A percentile compares a stretch with the other conserved stretches of the same genome.
Evolutionary conservation across 495 filamentous ascomycete species (phyloP).

Genomic region (Chaetomium fimeti): DNA sequence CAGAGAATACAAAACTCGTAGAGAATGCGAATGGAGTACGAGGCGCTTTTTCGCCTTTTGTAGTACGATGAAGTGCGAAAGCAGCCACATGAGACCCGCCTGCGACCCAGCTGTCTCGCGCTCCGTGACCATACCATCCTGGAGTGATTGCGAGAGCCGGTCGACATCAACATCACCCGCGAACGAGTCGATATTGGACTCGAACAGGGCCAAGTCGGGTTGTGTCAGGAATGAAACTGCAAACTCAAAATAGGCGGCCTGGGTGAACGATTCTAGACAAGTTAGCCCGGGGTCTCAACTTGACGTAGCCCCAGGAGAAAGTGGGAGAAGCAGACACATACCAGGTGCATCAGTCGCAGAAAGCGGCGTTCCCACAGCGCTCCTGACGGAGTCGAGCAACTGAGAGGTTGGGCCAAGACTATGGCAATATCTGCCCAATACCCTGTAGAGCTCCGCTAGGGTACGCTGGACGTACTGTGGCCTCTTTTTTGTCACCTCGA

Average conservation of each 20-base stretch:
- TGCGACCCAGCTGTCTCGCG: slow-evolving; percentile 25
- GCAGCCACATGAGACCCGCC: slow-evolving; percentile 63
- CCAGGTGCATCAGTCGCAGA: slow-evolving; percentile 19
- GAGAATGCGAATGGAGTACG: slow-evolving; percentile 20
- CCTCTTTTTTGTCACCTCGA: slow-evolving; percentile 17
- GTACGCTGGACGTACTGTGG: slow-evolving; percentile 24
- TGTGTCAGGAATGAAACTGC: slow-evolving; percentile 41
- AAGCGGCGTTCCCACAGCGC: slow-evolving; percentile 28
- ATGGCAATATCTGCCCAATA: slow-evolving; percentile 30
- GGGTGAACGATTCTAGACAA: slow-evolving; percentile 20
- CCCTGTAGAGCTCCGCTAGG: slow-evolving; percentile 26
- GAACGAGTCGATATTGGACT: slow-evolving; percentile 25
- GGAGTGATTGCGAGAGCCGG: slow-evolving; percentile 31
- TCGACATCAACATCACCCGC: slow-evolving; percentile 28
- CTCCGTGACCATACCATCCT: slow-evolving; percentile 11
- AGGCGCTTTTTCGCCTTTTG: slow-evolving; percentile 48
- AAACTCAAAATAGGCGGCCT: slow-evolving; percentile 40
- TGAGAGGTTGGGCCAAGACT: slow-evolving; percentile 16
- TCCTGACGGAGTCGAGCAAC: slow-evolving; percentile 15
- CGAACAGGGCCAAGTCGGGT: slow-evolving; percentile 26
- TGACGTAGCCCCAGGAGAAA: background rate
- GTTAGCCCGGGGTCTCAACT: slow-evolving; percentile 1
- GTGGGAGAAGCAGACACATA: slow-evolving; percentile 14
- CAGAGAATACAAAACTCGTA: slow-evolving; percentile 31
- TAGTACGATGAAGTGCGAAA: slow-evolving; percentile 78